Base-by-base conservation (phyloP, 1,139 yeast genomes). In the Protomyces inouyei region DNA sequence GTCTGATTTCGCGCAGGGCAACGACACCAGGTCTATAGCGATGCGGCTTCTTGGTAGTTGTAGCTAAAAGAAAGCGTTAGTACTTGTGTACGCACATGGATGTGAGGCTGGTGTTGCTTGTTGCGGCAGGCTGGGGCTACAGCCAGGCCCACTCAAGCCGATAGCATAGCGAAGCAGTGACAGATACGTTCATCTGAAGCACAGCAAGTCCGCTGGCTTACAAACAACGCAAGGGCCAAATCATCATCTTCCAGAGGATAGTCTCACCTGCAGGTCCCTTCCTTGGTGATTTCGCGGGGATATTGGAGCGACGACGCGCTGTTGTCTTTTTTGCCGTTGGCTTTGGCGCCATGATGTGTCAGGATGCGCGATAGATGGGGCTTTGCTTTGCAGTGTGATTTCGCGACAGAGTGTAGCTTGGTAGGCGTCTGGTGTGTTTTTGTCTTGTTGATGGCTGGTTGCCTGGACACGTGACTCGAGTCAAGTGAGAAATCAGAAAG, bases 1-100 rank as follows among this genome's bases (percentile, higher is more conserved):
- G 82, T 66, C 95, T 78, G 55, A 92, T 89, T 72, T 92, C 97
- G 69, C 87, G 79, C 57, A 89, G 75, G 0, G 96, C 96, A 52
- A 79, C 77, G 0, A 88, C 85, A 10, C 96, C 95, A 0, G 95
- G 93, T 65, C 81, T 81, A 71, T 83, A 86, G 66, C 89, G 64
- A 32, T 59, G 63, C n/a, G 54, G 57, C 37, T 59, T 59, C 46
- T 59, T 59, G 51, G 45, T 21, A 8, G 52, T 21, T 8, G 40
- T 21, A 38, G 43, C 16, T 10, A 38, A 37, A 3, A 14, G 16
- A 6, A 6, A 9, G 43, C n/a, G n/a, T 38, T 14, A 14, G 43
- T 38, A 12, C 16, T 38, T 14, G 43, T 38, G 16, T 16, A 16
- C 4, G 16, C 43, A 38, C 18, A 3, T 2, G 3, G 10, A 38